Percentiles rank a stretch among this genome's conserved stretches.
These are phyloP conservation scores for Lentinus tigrinus DNA, from an alignment of 768 basidiomycete genomes.

Conservation along the genomic window DNA sequence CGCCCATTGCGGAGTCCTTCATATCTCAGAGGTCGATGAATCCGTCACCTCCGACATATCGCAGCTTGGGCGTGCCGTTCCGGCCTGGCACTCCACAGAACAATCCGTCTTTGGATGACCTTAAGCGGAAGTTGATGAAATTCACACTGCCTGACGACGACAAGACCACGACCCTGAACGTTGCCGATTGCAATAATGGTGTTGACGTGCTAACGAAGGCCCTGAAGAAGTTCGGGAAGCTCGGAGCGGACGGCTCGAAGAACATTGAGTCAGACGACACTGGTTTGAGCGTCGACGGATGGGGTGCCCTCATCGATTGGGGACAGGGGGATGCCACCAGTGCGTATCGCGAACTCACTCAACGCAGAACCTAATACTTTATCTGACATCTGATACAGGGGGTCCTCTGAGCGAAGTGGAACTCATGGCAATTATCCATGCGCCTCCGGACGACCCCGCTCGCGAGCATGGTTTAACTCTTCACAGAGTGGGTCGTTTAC, in stretches of 20 bases:
- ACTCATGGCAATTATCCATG: slow-evolving; percentile 80
- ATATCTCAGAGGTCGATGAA: slow-evolving; percentile 32
- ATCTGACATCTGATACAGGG: slow-evolving; percentile 38
- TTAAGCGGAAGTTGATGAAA: slow-evolving; percentile 83
- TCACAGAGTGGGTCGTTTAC: slow-evolving; percentile 49
- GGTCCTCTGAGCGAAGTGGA: slow-evolving; percentile 79
- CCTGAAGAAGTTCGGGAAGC: slow-evolving; percentile 85
- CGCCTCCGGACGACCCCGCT: slow-evolving; percentile 71
- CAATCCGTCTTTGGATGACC: slow-evolving; percentile 67
- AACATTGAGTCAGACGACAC: slow-evolving; percentile 70
- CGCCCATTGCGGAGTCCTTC: slow-evolving; percentile 74
- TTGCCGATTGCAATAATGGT: slow-evolving; percentile 76
- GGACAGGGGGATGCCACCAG: slow-evolving; percentile 50
- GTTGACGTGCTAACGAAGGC: slow-evolving; percentile 87
- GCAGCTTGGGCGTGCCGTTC: slow-evolving; percentile 40
- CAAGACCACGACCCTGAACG: slow-evolving; percentile 54
- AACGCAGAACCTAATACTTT: neutral
- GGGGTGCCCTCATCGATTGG: slow-evolving; percentile 78
- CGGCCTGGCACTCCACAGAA: slow-evolving; percentile 24
- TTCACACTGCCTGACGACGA: slow-evolving; percentile 85
- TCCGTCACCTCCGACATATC: slow-evolving; percentile 57
- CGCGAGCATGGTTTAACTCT: slow-evolving; percentile 80
- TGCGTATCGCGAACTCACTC: slow-evolving; percentile 31
- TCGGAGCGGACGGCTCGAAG: slow-evolving; percentile 42
- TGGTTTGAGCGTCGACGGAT: slow-evolving; percentile 81